phyloP scores from a whole-genome alignment of 1,284 basidiomycete genomes.

The Leccinum subatratum region DNA sequence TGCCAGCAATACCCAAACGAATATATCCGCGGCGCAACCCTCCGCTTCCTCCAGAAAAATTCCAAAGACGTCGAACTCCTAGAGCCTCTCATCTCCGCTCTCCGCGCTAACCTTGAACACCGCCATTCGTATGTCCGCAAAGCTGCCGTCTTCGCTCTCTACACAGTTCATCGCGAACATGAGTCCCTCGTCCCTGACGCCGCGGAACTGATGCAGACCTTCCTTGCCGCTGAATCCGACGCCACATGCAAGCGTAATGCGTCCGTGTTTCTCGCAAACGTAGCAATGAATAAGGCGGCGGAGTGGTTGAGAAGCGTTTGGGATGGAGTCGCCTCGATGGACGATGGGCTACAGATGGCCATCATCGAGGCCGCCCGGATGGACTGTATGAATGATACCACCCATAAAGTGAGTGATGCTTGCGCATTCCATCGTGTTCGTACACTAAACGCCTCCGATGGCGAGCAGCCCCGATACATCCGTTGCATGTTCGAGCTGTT shows the following conservation, averaged over 20 bases:
- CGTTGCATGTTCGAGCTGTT: slow-evolving; percentile 94
- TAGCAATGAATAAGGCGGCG: slow-evolving; percentile 85
- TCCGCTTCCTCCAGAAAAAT: slow-evolving; percentile 95
- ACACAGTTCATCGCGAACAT: slow-evolving; percentile 90
- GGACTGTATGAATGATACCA: slow-evolving; percentile 83
- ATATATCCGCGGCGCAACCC: slow-evolving; percentile 96
- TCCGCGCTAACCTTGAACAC: slow-evolving; percentile 93
- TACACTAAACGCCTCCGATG: slow-evolving; percentile 13
- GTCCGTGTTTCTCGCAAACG: slow-evolving; percentile 90
- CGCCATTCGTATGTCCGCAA: slow-evolving; percentile 98
- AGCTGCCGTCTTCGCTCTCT: slow-evolving; percentile 96
- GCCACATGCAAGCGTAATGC: slow-evolving; percentile 97
- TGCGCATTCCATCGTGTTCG: slow-evolving; percentile 7
- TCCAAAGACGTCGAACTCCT: slow-evolving; percentile 91
- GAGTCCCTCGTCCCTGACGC: slow-evolving; percentile 96
- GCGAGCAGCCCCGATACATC: slow-evolving; percentile 79
- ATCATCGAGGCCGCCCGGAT: slow-evolving; percentile 92
- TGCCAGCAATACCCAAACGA: slow-evolving; percentile 96
- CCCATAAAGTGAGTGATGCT: slow-evolving; percentile 61
- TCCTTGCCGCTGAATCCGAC: slow-evolving; percentile 96
- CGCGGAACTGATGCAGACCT: slow-evolving; percentile 93
- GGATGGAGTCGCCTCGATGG: slow-evolving; percentile 80
- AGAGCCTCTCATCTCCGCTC: slow-evolving; percentile 92
- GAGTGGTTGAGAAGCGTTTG: slow-evolving; percentile 86
- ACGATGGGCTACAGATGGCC: slow-evolving; percentile 94